Base-by-base conservation (phyloP, 306 rosid genomes). In the Medicago arabica region DNA sequence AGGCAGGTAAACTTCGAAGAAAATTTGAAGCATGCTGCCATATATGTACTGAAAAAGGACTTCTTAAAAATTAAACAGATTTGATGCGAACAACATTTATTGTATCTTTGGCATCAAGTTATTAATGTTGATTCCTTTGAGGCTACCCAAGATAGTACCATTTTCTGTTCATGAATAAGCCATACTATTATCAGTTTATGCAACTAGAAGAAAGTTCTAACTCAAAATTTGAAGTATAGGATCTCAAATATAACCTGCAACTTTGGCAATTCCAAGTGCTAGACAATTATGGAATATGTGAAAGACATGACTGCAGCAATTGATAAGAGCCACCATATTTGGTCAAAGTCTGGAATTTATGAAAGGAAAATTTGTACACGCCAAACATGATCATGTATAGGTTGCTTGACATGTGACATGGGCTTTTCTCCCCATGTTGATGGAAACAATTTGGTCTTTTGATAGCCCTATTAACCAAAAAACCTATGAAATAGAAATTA, bases 241-340 rank as follows among this genome's bases (percentile, higher is more conserved):
- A 51, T 72, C 21, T 23, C 3, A 23, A 41, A 58, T 17, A 44
- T 14, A 63, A 88, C 92, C 92, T 84, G 93, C 93, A 75, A 88
- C 89, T 86, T 88, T 78, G 76, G 80, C 83, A 57, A 86, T 73
- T 40, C 90, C 93, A 69, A 88, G 93, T 31, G 75, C 65, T 8
- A 88, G 85, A 60, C 93, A 62, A 88, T 84, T 3, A 71, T 8
- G 34, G 93, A 84, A 54, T 88, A 88, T 15, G 93, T 82, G 74
- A 86, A 85, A 31, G 93, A 88, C 93, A 88, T 88, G 46, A 84
- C 12, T 51, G 93, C 87, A 70, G 93, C 93, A 40, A 88, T 85
- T 0, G 25, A 39, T 8, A 90, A 88, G 40, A 88, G 93, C 93
- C 93, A 88, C 93, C 93, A 86, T 49, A 88, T 83, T 66, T 83